Percentiles rank a stretch among this genome's conserved stretches.
phyloP scores from a whole-genome alignment of 345 rosid species.

The Corchorus olitorius region DNA sequence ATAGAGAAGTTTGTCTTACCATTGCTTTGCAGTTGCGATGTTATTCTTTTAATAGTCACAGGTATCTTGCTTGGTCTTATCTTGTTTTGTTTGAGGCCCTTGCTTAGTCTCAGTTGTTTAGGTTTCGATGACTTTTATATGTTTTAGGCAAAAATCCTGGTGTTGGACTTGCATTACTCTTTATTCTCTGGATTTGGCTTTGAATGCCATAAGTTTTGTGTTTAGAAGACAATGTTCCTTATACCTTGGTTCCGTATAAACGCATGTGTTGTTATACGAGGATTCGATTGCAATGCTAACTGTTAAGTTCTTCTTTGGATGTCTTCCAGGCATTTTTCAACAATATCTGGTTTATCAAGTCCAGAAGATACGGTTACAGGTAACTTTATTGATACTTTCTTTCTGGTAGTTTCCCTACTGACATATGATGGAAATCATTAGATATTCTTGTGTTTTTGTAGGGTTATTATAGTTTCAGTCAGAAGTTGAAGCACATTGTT shows the following conservation, averaged over 20 bases:
- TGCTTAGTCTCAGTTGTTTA: background rate
- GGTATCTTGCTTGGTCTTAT: constrained; percentile 36
- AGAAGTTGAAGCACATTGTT: constrained; percentile 93
- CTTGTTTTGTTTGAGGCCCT: constrained; percentile 14
- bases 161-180: too few species aligned
- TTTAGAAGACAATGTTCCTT: constrained; percentile 3
- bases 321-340: constrained; percentile 70
- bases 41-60: constrained; percentile 65
- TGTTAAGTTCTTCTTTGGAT: constrained; percentile 18
- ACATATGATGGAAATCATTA: constrained; percentile 7
- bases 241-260: background rate
- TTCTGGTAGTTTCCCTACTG: background rate
- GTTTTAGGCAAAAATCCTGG: background rate
- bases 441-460: constrained; percentile 33
- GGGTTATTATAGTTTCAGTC: constrained; percentile 99
- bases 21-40: constrained; percentile 79
- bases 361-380: constrained; percentile 91
- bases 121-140: background rate
- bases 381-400: constrained; percentile 25
- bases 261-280: background rate
- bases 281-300: constrained; percentile 4
- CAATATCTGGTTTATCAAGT: constrained; percentile 92
- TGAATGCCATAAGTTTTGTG: too few species aligned
- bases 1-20: constrained; percentile 44
- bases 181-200: too few species aligned